Percentiles rank a stretch among this genome's conserved stretches.
Evolutionary conservation across 108 stramenopile genomes (phyloP).

Genomic region (Skeletonema costatum): DNA sequence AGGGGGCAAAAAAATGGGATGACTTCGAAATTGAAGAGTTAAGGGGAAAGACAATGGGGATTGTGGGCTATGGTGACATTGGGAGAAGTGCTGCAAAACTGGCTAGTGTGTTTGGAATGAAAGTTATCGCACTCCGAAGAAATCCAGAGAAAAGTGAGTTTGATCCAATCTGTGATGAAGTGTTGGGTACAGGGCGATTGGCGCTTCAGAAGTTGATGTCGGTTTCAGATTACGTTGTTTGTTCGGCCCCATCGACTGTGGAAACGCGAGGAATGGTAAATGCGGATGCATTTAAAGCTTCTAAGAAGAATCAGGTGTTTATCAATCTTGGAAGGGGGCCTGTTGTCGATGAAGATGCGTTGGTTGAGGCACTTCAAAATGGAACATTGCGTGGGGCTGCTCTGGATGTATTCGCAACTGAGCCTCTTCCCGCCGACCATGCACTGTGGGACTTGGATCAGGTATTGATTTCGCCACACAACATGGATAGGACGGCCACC

Average conservation of each 20-base stretch:
- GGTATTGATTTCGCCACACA: slow-evolving; percentile 61
- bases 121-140: slow-evolving; percentile 71
- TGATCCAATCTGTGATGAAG: slow-evolving; percentile 61
- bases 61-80: slow-evolving; percentile 89
- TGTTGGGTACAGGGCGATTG: slow-evolving; percentile 40
- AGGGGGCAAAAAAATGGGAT: slow-evolving; percentile 53
- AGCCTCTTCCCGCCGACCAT: slow-evolving; percentile 54
- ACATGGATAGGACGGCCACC: slow-evolving; percentile 65
- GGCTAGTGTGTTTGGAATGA: slow-evolving; percentile 73
- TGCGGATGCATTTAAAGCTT: slow-evolving; percentile 45
- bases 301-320: slow-evolving; percentile 48
- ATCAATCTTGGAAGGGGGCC: slow-evolving; percentile 68
- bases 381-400: slow-evolving; percentile 52
- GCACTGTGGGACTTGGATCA: slow-evolving; percentile 60
- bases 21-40: slow-evolving; percentile 70
- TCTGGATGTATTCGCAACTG: slow-evolving; percentile 63
- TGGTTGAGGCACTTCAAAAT: slow-evolving; percentile 39
- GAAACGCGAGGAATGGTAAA: slow-evolving; percentile 51
- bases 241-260: slow-evolving; percentile 54
- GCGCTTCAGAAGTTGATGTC: slow-evolving; percentile 46
- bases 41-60: slow-evolving; percentile 74
- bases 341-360: slow-evolving; percentile 60
- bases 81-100: slow-evolving; percentile 55
- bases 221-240: slow-evolving; percentile 55
- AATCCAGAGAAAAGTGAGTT: slow-evolving; percentile 54